These are phyloP conservation scores for Casaregolazyma lundiana DNA, from an alignment of 1,139 yeast genomes.

Conservation along the genomic window DNA sequence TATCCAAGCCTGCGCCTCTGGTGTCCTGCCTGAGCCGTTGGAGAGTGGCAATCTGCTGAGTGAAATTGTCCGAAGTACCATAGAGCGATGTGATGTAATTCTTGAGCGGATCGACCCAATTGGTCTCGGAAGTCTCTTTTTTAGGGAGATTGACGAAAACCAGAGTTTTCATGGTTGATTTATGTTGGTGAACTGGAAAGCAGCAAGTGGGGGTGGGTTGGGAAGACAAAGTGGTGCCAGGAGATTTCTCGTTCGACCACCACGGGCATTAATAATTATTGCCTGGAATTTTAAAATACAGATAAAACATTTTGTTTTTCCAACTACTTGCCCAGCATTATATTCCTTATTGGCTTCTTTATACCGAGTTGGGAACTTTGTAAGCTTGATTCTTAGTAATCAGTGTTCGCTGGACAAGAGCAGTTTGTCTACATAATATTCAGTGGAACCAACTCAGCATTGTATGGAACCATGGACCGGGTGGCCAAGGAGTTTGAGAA, in stretches of 20 bases:
- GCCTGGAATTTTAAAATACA: too few species aligned
- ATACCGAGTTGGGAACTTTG: too few species aligned
- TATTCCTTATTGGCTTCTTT: too few species aligned
- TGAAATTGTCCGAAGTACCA: conserved; percentile 57
- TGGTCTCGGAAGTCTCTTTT: conserved; percentile 56
- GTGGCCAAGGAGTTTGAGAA: conserved; percentile 28
- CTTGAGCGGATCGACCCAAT: conserved; percentile 63
- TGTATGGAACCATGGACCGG: conserved; percentile 25
- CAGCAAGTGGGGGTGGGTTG: not conserved
- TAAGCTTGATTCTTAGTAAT: too few species aligned
- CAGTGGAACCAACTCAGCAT: not conserved
- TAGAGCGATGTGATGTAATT: conserved; percentile 58
- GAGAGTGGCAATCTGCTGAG: conserved; percentile 51
- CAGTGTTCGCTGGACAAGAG: too few species aligned
- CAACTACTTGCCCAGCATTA: too few species aligned
- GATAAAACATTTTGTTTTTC: too few species aligned
- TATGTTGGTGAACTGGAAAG: not conserved
- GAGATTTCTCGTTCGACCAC: too few species aligned
- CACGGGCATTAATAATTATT: too few species aligned
- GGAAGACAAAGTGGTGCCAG: not conserved
- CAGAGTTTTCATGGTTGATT: conserved; percentile 28
- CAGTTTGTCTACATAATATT: too few species aligned
- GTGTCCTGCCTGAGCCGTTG: conserved; percentile 61
- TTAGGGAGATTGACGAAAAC: conserved; percentile 40
- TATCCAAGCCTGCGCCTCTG: conserved; percentile 43